Percentiles rank a stretch among this genome's conserved stretches.
These are phyloP conservation scores for Agrostemma githago DNA, from an alignment of 148 eudicot species.

Conservation along the genomic window DNA sequence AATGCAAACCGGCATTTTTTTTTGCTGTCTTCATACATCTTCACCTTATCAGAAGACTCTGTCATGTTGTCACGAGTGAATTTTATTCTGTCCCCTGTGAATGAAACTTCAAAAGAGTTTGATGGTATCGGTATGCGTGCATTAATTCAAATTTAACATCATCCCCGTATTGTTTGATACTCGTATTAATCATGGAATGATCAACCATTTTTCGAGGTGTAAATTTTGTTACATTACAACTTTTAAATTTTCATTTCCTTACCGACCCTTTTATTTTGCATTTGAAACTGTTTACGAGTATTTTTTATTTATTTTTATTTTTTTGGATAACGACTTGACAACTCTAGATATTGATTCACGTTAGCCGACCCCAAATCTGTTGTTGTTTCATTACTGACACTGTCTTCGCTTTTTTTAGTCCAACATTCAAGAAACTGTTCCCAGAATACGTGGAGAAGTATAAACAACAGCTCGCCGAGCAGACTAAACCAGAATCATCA, in stretches of 20 bases:
- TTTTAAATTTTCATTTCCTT: background rate
- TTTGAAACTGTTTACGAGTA: no score
- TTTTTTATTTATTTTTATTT: no score
- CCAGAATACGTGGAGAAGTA: slow-evolving; percentile 89
- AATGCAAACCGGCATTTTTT: background rate
- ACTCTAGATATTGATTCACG: no score
- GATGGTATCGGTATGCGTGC: background rate
- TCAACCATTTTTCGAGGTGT: background rate
- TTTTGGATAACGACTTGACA: no score
- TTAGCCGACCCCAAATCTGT: no score
- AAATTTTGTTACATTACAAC: background rate
- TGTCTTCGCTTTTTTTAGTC: slow-evolving; percentile 28
- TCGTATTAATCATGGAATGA: background rate
- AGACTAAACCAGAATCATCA: slow-evolving; percentile 32
- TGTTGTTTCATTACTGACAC: background rate
- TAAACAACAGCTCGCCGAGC: slow-evolving; percentile 48
- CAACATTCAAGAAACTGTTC: slow-evolving; percentile 75
- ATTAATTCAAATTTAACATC: background rate
- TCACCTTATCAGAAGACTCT: background rate
- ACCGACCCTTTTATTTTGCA: background rate
- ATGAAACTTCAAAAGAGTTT: background rate
- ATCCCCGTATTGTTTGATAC: background rate
- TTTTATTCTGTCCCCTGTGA: background rate
- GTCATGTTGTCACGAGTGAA: background rate
- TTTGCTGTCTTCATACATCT: background rate